Percentiles rank a stretch among this genome's conserved stretches.
Conservation (phyloP, 768 basidiomycete genomes). For the Leccinum variicolor region DNA sequence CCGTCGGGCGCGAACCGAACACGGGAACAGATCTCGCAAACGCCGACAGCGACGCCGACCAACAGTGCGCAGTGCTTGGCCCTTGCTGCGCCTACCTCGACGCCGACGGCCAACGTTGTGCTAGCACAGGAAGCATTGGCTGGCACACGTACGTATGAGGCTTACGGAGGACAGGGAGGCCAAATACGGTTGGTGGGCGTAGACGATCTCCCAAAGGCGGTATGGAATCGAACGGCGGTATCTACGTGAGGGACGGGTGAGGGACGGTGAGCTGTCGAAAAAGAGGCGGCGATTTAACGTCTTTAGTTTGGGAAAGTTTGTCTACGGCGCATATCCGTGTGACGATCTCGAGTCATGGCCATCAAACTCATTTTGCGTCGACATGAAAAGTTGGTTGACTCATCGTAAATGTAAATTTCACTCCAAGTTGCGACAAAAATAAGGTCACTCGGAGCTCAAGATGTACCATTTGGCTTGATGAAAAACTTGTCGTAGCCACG, state of each 20-base stretch:
- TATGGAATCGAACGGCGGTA: conserved; percentile 22
- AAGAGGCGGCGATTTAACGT: not conserved
- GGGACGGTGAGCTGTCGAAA: not conserved
- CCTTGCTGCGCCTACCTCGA: conserved; percentile 26
- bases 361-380: not conserved
- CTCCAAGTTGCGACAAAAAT: no score
- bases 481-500: not conserved
- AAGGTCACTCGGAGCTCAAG: no score
- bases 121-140: conserved; percentile 8
- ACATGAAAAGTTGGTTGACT: not conserved
- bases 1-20: conserved; percentile 27
- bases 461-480: not conserved
- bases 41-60: conserved; percentile 25
- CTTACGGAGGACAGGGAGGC: conserved; percentile 13
- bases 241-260: not conserved
- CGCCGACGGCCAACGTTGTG: conserved; percentile 19
- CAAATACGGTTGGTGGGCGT: conserved; percentile 12
- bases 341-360: not conserved
- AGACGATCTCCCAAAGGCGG: conserved; percentile 13
- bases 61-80: conserved; percentile 24
- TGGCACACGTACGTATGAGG: conserved; percentile 4
- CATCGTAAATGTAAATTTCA: not conserved
- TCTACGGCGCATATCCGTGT: not conserved
- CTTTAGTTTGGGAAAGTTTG: not conserved
- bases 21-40: conserved; percentile 26